Base-by-base conservation (phyloP, 2,329 filamentous ascomycete genomes). In the Monosporascus sp. region DNA sequence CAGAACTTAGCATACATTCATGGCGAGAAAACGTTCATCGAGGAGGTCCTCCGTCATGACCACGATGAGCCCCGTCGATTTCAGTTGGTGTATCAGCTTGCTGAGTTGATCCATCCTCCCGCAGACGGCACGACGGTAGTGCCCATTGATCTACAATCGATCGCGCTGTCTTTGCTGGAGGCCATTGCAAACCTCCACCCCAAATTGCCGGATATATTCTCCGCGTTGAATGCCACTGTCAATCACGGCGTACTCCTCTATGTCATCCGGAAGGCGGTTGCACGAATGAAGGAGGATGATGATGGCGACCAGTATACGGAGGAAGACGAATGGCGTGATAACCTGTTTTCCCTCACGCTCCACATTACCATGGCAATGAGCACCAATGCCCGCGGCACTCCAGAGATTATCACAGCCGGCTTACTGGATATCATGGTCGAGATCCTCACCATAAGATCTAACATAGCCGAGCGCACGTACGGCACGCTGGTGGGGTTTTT, bases 231-330 rank as follows among this genome's bases (percentile, higher is more conserved):
- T 64, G 90, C 95, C 51, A 96, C 93, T 62, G 93, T 97, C 38
- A 97, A 96, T 63, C 95, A 99, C 63, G 95, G 94, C 16, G 88
- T 97, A 31, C 79, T 99, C 45, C 87, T 97, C 60, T 97, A 97
- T 65, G 82, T 97, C 60, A 87, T 96, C 49, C 84, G 93, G 52
- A 97, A 96, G 70, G 89, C 91, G 9, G 89, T 97, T 53, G 86
- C 87, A 19, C 89, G 91, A 58, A 87, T 99, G 74, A 84, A 80
- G 53, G 75, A 75, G 19, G 78, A 84, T 55, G 74, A 76, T 48
- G 68, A 75, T 49, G 82, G 84, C 40, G 78, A 81, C 22, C 79
- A 85, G 58, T 79, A 82, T 53, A 82, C 82, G n/a, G 82, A 85
- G 54, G 78, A 85, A 55, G 91, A 96, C 66, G 86, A 94, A 63